Percentiles rank a stretch among this genome's conserved stretches.
Conservation (phyloP, 345 rosid genomes). For the Mallotus nudiflorus region DNA sequence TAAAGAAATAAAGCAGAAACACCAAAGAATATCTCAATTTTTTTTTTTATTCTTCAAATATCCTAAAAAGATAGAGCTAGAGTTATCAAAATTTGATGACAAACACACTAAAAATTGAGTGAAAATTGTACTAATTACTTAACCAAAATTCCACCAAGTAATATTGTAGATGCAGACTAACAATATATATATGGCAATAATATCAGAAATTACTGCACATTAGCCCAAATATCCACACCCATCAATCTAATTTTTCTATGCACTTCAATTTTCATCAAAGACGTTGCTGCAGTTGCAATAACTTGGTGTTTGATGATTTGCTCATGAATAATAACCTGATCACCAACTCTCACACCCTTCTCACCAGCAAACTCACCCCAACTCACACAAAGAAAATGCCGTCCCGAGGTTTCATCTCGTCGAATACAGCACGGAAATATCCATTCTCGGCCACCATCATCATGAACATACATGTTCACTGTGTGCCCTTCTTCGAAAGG, state of each 20-base stretch:
- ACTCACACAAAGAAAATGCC: background rate
- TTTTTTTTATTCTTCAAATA: too few relatives aligned
- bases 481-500: background rate
- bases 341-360: background rate
- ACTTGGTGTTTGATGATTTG: background rate
- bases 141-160: too few relatives aligned
- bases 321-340: conserved; percentile 2
- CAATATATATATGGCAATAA: too few relatives aligned
- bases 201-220: background rate
- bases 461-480: background rate
- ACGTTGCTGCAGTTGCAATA: background rate
- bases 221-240: conserved; percentile 10
- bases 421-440: background rate
- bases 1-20: too few relatives aligned
- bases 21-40: too few relatives aligned
- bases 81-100: too few relatives aligned
- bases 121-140: too few relatives aligned
- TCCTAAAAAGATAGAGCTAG: too few relatives aligned
- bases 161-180: too few relatives aligned
- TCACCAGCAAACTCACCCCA: background rate
- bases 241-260: conserved; percentile 8
- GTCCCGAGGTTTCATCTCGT: background rate
- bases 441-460: background rate
- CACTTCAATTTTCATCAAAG: background rate
- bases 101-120: too few relatives aligned